Evolutionary conservation across 83 land plant species (phyloP), one percentile per base, ranked within the genome.

Genomic region (Picea abies): DNA sequence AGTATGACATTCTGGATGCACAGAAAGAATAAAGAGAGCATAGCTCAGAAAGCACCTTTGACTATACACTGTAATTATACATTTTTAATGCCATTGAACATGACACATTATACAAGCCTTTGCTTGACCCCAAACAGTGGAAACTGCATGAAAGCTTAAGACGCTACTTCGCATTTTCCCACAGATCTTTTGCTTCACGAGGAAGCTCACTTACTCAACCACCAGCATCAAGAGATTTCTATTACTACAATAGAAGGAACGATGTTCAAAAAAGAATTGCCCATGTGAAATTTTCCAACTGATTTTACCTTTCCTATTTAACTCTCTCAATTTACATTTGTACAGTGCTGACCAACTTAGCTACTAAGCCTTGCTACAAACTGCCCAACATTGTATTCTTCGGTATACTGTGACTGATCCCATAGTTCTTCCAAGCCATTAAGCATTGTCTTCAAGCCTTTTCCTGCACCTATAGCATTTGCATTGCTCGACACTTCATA

Each of bases 361-460:
- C 89, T 87, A 26, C 90, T 93, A 9, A 97, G 92, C 86, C 90
- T 97, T 82, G 93, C 79, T 41, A 97, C 93, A 82, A 97, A 95
- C 80, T 94, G 97, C 79, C 84, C 89, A 23, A 97, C 84, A 85
- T 97, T 90, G 83, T 95, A 97, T 76, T 97, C 99, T 65, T 97
- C 97, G 19, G 89, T 88, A 84, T 97, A 97, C 82, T 95, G 99
- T 77, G 99, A 97, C 80, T 96, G 99, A 85, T 97, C 99, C 99
- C 99, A 97, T 0, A 97, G 93, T 78, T 95, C 99, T 35, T 92
- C 99, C 72, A 97, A 71, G 72, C 91, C 90, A 87, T 86, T 89
- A 14, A 97, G 90, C 20, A 97, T 90, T 56, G 98, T 87, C 78
- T 97, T 97, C 79, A 97, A 62, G 11, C 99, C 98, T 81, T 94